Evolutionary conservation across 1,284 basidiomycete species (phyloP), one percentile per base, ranked within the genome.

Genomic region (Rhodotorula sp.): DNA sequence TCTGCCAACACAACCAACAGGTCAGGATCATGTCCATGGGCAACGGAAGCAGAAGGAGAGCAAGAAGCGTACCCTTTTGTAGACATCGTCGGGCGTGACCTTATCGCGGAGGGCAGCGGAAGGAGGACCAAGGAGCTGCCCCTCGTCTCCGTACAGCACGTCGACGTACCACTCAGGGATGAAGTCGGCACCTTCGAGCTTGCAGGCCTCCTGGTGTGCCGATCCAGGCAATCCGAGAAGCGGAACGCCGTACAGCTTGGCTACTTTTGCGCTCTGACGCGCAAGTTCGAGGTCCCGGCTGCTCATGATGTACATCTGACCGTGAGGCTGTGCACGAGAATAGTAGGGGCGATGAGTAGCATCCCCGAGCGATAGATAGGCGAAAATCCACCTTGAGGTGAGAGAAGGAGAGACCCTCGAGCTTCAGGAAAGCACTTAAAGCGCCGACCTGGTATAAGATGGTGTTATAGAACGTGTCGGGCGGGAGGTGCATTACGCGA

Each of bases 141-240:
- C 70, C 62, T 85, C 83, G 1, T 83, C 78, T 57, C 80, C 84
- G 70, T 89, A 88, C 16, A 87, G 85, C 27, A 88, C 77, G 77
- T 89, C 87, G 5, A 86, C 87, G 54, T 67, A 68, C 78, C 52
- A 58, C 25, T 45, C 88, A 41, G 87, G 85, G 27, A 88, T 86
- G 78, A 89, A 88, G 34, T 80, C 82, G 4, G 88, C 85, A 0
- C 84, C 85, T 9, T 83, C 79, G 67, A 87, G 86, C 68, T 83
- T 80, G 23, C 85, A 84, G 3, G 86, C 87, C 12, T 78, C 75
- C 66, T 89, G 85, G 74, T 89, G 88, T 21, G 83, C 84, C 5
- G 87, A 87, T 1, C 88, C 88, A 0, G 87, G 85, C 7, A 89
- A 81, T 3, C 88, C 88, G 76, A 88, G 82, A 76, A 88, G 86